These are phyloP conservation scores for Chaetomium globosum DNA, from an alignment of 2,329 filamentous ascomycete species.

Conservation along the genomic window DNA sequence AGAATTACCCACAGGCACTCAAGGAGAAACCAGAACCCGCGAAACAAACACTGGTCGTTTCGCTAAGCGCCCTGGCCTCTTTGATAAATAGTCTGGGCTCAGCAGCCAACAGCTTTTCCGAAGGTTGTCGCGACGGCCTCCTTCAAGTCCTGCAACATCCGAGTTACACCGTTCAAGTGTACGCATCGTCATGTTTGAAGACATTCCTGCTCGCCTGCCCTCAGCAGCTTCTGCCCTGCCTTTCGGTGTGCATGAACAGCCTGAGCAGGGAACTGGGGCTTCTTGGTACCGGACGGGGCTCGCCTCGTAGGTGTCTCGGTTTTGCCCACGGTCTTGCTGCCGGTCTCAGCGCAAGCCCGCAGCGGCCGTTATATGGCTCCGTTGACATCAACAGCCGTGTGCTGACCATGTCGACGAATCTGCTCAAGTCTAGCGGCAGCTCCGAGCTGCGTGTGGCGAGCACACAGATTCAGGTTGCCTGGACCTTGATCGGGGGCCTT, in stretches of 20 bases:
- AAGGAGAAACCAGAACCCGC: conserved; percentile 86
- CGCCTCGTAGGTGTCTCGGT: conserved; percentile 80
- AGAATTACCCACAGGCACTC: conserved; percentile 88
- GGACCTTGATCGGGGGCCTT: conserved; percentile 93
- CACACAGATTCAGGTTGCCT: conserved; percentile 95
- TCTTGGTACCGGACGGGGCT: conserved; percentile 73
- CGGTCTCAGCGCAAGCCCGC: conserved; percentile 83
- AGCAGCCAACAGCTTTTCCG: conserved; percentile 76
- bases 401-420: conserved; percentile 83
- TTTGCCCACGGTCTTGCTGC: conserved; percentile 91
- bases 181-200: conserved; percentile 82
- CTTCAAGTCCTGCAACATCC: conserved; percentile 91
- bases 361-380: conserved; percentile 88
- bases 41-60: conserved; percentile 79
- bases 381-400: conserved; percentile 94
- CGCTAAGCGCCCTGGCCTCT: conserved; percentile 76
- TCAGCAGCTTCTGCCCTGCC: conserved; percentile 84
- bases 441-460: conserved; percentile 88
- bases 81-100: conserved; percentile 80
- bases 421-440: conserved; percentile 89
- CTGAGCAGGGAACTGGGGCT: conserved; percentile 82
- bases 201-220: conserved; percentile 88
- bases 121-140: conserved; percentile 81
- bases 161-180: conserved; percentile 93
- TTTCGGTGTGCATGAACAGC: conserved; percentile 96